Base-by-base conservation (phyloP, 371 early-diverging fungal genomes). In the Mortierella sp. region DNA sequence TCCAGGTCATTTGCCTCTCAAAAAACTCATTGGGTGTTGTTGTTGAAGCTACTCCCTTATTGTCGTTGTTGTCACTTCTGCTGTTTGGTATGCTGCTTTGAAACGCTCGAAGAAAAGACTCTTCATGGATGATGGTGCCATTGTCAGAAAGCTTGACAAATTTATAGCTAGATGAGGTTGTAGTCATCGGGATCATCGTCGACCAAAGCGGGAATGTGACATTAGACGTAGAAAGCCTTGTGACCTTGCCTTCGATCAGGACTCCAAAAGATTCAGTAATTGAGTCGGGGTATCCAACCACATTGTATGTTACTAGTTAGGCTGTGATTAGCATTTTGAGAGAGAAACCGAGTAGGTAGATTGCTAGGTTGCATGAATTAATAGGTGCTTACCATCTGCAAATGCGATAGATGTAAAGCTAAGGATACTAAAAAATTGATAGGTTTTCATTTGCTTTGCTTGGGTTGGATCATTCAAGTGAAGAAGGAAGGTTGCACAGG, bases 21-120 rank as follows among this genome's bases (percentile, higher is more conserved):
- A 78, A 78, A 64, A 78, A 78, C 60, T 78, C 79, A 60, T 78
- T 73, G 29, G 45, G 42, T 22, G 73, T 78, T 0, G 31, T 43
- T 40, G 13, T 9, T 40, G 40, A 6, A 9, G 40, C 40, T 40
- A 9, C 9, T 13, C 13, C 9, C 13, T 6, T 40, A 40, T 6
- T 6, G 13, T 6, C 13, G 40, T 40, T 40, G 9, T 40, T 13
- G 40, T 9, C 40, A 40, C 40, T 40, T 40, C 40, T 4, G 60
- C 55, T 37, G 13, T 40, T 13, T 69, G 66, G 3, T 68, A 59
- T 17, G n/a, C 70, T 78, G 35, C 43, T 34, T 69, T 78, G 68
- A 22, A 78, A 58, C 55, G 61, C 66, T 64, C 79, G 79, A 26
- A 31, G 34, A 29, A 78, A 78, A 40, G 66, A n/a, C 60, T 78